phyloP scores from a whole-genome alignment of 176 grass and related monocot species.

The Poa pratensis region DNA sequence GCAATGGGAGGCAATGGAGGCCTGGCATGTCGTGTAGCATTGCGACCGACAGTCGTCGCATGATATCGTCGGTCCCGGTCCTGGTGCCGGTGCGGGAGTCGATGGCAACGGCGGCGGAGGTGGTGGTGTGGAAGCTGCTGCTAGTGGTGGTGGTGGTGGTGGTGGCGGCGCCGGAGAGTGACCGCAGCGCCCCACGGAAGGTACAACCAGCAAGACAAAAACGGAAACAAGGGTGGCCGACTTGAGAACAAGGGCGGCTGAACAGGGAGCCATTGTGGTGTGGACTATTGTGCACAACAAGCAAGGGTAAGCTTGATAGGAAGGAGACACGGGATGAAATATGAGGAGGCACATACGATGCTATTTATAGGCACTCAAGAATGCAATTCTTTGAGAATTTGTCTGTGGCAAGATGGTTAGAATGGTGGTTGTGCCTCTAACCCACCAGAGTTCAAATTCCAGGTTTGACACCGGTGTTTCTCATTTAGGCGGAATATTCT shows the following conservation, averaged over 20 bases:
- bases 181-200: background rate
- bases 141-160: background rate
- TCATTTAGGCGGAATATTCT: no score
- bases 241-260: background rate
- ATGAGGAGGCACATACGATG: background rate
- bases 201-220: background rate
- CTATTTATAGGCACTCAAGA: no score
- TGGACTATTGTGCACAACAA: background rate
- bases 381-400: no score
- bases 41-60: background rate
- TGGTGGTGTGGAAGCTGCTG: background rate
- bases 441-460: no score
- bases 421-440: no score
- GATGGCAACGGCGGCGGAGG: background rate
- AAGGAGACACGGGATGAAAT: background rate
- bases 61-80: background rate
- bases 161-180: background rate
- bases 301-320: background rate
- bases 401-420: no score
- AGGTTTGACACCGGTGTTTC: no score
- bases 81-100: background rate
- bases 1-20: background rate
- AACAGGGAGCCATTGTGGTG: background rate
- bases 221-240: background rate
- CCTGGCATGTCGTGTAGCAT: background rate